Base-by-base conservation (phyloP, 192 early-diverging fungal genomes). In the Coemansia sp. region DNA sequence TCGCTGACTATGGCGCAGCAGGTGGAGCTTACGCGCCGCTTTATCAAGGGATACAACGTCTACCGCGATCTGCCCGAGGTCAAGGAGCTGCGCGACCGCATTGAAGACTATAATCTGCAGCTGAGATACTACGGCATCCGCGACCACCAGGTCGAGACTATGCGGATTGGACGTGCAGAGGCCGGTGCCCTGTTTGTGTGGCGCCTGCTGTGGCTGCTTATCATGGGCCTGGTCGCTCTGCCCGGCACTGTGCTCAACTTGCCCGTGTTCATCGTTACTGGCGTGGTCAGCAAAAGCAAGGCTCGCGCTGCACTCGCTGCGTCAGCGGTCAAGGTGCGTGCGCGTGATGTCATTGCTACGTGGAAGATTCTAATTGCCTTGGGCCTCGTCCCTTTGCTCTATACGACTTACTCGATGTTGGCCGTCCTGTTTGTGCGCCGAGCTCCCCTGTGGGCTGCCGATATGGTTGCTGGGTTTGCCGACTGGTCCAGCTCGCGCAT, bases 281-380 rank as follows among this genome's bases (percentile, higher is more conserved):
- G 68, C 38, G 66, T 77, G 13, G 75, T 75, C 50, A 76, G 81
- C 52, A 80, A 76, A 63, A 67, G 71, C 56, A 85, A 85, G 70
- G 83, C 83, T 14, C 68, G 70, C 72, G 90, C 90, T 61, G 96
- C 96, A 0, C 82, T 94, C 48, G 89, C 87, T 6, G 90, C 85
- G n/a, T 96, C 94, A 9, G 91, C 88, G 20, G 94, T 99, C 45
- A 99, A 99, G 71, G 90, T 99, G 67, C 89, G 89, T 53, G 97
- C 94, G 25, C 86, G 90, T 35, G 97, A 99, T 68, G 97, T 99
- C 9, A 82, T 99, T 18, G 94, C 93, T 0, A 97, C 97, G 6
- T 98, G 95, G 97, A 98, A 98, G 73, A 77, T 94, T 12, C 70
- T 95, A 7, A 88, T 94, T 21, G 87, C 85, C 23, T 72, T 91